phyloP scores from a whole-genome alignment of 2,329 filamentous ascomycete genomes.

The Aspergillus sp. region DNA sequence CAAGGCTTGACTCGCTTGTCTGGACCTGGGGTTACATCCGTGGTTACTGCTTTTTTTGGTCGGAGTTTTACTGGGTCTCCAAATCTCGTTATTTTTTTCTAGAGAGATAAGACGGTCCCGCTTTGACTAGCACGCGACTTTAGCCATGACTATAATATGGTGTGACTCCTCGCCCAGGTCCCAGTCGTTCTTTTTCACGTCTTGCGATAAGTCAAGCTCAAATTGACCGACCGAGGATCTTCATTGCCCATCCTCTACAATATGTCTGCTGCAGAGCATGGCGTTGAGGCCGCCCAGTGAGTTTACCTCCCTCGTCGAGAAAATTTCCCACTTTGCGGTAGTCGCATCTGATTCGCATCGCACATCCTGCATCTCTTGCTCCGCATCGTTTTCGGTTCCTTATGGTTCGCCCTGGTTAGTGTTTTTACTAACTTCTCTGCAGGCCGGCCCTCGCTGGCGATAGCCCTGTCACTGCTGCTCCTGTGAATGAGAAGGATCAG shows the following conservation, averaged over 20 bases:
- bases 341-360: neutral
- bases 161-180: slow-evolving; percentile 18
- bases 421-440: neutral
- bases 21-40: slow-evolving; percentile 32
- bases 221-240: slow-evolving; percentile 6
- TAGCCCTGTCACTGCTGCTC: slow-evolving; percentile 14
- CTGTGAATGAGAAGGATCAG: slow-evolving; percentile 25
- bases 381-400: neutral
- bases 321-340: neutral
- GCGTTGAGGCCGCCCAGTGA: slow-evolving; percentile 31
- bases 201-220: slow-evolving; percentile 9
- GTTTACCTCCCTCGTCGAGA: slow-evolving; percentile 4
- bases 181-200: slow-evolving; percentile 8
- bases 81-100: slow-evolving; percentile 10
- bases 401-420: no score
- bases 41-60: slow-evolving; percentile 13
- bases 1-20: slow-evolving; percentile 23
- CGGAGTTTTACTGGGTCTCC: slow-evolving; percentile 15
- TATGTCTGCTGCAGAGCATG: slow-evolving; percentile 29
- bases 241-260: slow-evolving; percentile 12
- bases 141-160: slow-evolving; percentile 31
- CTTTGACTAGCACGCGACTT: slow-evolving; percentile 54
- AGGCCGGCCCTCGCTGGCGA: slow-evolving; percentile 21
- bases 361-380: neutral
- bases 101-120: slow-evolving; percentile 79